Conservation (phyloP, 2,329 filamentous ascomycete species). For the Aspergillus fumigatus region DNA sequence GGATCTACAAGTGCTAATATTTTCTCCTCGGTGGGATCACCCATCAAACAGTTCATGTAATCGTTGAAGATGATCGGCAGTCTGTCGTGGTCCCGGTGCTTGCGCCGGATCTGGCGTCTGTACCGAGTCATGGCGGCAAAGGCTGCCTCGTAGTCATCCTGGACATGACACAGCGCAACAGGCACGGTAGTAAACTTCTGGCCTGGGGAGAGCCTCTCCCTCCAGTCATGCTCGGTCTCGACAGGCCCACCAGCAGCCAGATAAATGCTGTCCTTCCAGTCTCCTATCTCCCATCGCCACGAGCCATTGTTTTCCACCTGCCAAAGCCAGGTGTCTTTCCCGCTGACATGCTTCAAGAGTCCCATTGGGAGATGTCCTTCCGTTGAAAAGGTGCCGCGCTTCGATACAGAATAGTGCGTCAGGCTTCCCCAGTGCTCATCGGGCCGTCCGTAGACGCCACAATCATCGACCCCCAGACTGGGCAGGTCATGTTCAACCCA, state of each 20-base stretch:
- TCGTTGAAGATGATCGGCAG: slow-evolving; percentile 37
- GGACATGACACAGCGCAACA: slow-evolving; percentile 19
- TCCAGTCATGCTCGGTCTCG: slow-evolving; percentile 26
- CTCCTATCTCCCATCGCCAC: slow-evolving; percentile 36
- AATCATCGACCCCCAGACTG: slow-evolving; percentile 25
- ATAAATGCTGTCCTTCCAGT: slow-evolving; percentile 32
- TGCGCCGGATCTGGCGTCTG: slow-evolving; percentile 25
- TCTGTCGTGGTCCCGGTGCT: slow-evolving; percentile 25
- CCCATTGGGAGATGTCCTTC: slow-evolving; percentile 29
- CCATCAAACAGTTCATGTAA: slow-evolving; percentile 41
- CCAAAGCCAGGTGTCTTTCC: slow-evolving; percentile 30
- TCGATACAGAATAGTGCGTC: slow-evolving; percentile 20
- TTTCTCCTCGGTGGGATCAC: slow-evolving; percentile 33
- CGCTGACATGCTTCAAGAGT: slow-evolving; percentile 16
- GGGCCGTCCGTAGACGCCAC: slow-evolving; percentile 16
- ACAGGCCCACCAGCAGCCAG: slow-evolving; percentile 25
- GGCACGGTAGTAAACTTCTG: slow-evolving; percentile 21
- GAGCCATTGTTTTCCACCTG: slow-evolving; percentile 35
- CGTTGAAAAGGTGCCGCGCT: slow-evolving; percentile 28
- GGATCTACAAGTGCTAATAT: slow-evolving; percentile 27
- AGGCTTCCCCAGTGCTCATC: slow-evolving; percentile 16
- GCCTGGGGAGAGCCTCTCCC: slow-evolving; percentile 18
- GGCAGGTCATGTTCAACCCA: slow-evolving; percentile 26
- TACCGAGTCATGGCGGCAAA: slow-evolving; percentile 28
- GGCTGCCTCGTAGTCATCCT: slow-evolving; percentile 17